Percentiles rank a stretch among this genome's conserved stretches.
Evolutionary conservation across 1,139 yeast genomes (phyloP).

Genomic region (Lodderomyces jiufengensis): DNA sequence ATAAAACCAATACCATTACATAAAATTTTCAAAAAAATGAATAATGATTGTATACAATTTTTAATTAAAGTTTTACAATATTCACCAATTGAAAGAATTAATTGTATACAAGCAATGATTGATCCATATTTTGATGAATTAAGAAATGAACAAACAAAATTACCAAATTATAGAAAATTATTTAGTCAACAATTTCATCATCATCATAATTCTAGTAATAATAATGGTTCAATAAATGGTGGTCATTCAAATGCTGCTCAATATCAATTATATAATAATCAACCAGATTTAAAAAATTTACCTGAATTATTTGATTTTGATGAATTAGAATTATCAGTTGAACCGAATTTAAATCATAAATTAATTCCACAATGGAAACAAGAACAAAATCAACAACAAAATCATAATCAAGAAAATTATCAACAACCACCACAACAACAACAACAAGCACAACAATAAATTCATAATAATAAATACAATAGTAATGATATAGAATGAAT

Average conservation of each 20-base stretch:
- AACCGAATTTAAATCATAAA: conserved; percentile 30
- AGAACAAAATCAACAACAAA: neutral
- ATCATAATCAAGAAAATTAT: too few relatives aligned
- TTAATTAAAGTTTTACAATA: conserved; percentile 63
- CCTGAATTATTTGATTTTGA: conserved; percentile 51
- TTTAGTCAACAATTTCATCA: conserved; percentile 37
- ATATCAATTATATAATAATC: conserved; percentile 36
- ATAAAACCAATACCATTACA: conserved; percentile 89
- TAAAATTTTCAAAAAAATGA: conserved; percentile 72
- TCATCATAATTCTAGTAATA: conserved; percentile 9
- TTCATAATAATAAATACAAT: too few relatives aligned
- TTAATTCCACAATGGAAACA: conserved; percentile 43
- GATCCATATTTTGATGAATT: conserved; percentile 78
- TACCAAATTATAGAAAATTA: conserved; percentile 52
- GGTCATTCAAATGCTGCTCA: conserved; percentile 25
- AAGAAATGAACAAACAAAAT: conserved; percentile 48
- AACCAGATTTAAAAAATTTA: conserved; percentile 41
- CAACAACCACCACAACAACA: too few relatives aligned
- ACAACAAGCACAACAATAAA: too few relatives aligned
- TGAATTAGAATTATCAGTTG: conserved; percentile 44
- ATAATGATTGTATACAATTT: conserved; percentile 60
- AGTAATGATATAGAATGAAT: too few relatives aligned
- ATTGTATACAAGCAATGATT: conserved; percentile 65
- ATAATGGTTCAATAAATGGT: conserved; percentile 2
- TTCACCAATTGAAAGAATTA: conserved; percentile 68